Base-by-base conservation (phyloP, 2,329 filamentous ascomycete species). In the Neonectria punicea region DNA sequence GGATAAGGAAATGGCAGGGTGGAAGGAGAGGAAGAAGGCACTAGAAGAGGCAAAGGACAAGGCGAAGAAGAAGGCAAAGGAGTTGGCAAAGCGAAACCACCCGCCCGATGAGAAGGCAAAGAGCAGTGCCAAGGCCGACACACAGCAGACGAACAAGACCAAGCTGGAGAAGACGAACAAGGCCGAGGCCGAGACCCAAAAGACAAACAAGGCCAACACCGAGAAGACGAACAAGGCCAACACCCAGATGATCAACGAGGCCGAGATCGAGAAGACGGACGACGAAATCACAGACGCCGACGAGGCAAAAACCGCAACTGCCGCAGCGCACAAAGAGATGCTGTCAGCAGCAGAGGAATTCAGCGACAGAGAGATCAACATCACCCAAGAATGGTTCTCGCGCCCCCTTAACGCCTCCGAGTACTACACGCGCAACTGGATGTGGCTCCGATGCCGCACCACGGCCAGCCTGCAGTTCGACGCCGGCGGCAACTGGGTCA, bases 381-480 rank as follows among this genome's bases (percentile, higher is more conserved):
- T 61, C 18, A 41, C 46, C 4, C 4, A 56, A 10, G n/a, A 20
- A 16, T 46, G 43, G 22, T 61, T 61, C 36, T n/a, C 16, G 28
- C 34, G 46, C 18, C 34, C 59, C 28, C 55, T 65, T 39, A 69
- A 50, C 56, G n/a, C 57, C n/a, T 44, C 43, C 2, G 58, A 72
- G n/a, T 72, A 72, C 65, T n/a, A 66, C 14, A 7, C 18, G 4
- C 68, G 70, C 49, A 69, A 69, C 53, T 65, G 60, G 46, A 70
- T 67, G 56, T 72, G 68, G 68, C 51, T 72, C 8, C 67, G 67
- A 25, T 72, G 68, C 59, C 53, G 61, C 4, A 46, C 30, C 11
- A 11, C 14, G 39, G 18, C 14, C 32, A 49, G 7, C 46, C 39
- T 58, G 41, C 28, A 46, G 11, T 70, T 66, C 56, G 64, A 58